Conservation (phyloP, 2,329 filamentous ascomycete species). For the Colletotrichum abscissum region DNA sequence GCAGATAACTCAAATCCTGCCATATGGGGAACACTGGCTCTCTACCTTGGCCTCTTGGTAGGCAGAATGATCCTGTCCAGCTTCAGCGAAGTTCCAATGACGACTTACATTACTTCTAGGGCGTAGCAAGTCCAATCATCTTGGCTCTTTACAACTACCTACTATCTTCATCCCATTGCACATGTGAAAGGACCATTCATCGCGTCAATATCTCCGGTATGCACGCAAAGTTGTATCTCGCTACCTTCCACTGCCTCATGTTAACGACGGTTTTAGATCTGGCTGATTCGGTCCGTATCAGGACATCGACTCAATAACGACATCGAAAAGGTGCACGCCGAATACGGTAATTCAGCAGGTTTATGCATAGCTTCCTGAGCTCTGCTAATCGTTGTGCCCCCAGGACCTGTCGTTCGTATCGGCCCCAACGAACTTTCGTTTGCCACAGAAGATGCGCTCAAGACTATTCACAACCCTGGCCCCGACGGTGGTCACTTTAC, state of each 20-base stretch:
- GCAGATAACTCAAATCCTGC: slow-evolving; percentile 42
- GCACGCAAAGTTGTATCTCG: neutral
- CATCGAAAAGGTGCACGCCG: slow-evolving; percentile 4
- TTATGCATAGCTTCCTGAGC: neutral
- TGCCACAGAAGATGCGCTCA: slow-evolving; percentile 15
- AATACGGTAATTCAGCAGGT: neutral
- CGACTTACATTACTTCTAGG: neutral
- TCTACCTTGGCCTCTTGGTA: neutral
- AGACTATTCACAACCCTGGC: slow-evolving; percentile 14
- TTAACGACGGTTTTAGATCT: neutral
- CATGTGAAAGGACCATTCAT: slow-evolving; percentile 12
- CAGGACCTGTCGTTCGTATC: slow-evolving; percentile 18
- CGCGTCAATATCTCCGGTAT: slow-evolving; percentile 5
- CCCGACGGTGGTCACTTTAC: slow-evolving; percentile 11
- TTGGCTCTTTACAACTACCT: slow-evolving; percentile 10
- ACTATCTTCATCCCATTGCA: slow-evolving; percentile 6
- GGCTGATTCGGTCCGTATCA: slow-evolving; percentile 6
- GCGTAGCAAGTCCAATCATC: neutral
- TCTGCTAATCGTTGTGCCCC: too few species aligned
- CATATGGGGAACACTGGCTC: too few species aligned
- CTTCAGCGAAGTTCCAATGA: neutral
- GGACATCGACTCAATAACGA: slow-evolving; percentile 23
- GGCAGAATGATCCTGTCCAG: neutral
- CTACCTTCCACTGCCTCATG: too few species aligned
- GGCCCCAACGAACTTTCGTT: slow-evolving; percentile 22